Conservation (phyloP, 2,329 filamentous ascomycete species). For the Claviceps pazoutovae region DNA sequence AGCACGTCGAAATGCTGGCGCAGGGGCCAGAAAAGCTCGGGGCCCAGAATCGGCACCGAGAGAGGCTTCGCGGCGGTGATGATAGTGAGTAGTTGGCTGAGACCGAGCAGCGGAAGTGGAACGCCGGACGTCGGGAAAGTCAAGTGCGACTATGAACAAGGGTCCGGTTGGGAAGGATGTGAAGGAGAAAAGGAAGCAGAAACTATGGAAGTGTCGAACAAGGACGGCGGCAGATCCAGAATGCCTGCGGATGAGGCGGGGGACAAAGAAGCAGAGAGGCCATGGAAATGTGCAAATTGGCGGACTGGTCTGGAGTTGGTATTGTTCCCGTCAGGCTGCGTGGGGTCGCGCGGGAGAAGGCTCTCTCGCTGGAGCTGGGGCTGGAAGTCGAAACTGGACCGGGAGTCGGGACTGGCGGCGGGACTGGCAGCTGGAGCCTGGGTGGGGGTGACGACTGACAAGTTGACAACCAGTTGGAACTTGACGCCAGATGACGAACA, state of each 20-base stretch:
- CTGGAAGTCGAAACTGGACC: too few species aligned
- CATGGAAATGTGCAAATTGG: not conserved
- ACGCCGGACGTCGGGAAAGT: not conserved
- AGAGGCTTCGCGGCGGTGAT: not conserved
- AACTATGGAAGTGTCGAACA: not conserved
- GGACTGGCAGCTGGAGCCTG: too few species aligned
- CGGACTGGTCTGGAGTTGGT: not conserved
- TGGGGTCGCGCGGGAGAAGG: too few species aligned
- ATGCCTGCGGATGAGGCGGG: not conserved
- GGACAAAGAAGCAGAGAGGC: not conserved
- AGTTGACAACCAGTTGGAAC: too few species aligned
- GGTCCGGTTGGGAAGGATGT: not conserved
- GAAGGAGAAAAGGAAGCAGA: not conserved
- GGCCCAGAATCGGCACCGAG: not conserved
- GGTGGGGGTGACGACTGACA: too few species aligned
- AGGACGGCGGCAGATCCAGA: not conserved
- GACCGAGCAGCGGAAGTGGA: conserved; percentile 1
- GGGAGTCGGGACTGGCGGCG: too few species aligned
- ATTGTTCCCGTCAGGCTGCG: too few species aligned
- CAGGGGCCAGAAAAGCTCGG: not conserved
- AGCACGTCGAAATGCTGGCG: not conserved
- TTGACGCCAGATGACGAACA: too few species aligned
- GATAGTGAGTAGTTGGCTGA: not conserved
- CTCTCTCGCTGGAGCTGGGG: too few species aligned
- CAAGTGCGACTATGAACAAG: not conserved